A percentile compares a stretch with the other conserved stretches of the same genome.
Evolutionary conservation across 176 grass and related monocot genomes (phyloP).

Genomic region (Triticum monococcum): DNA sequence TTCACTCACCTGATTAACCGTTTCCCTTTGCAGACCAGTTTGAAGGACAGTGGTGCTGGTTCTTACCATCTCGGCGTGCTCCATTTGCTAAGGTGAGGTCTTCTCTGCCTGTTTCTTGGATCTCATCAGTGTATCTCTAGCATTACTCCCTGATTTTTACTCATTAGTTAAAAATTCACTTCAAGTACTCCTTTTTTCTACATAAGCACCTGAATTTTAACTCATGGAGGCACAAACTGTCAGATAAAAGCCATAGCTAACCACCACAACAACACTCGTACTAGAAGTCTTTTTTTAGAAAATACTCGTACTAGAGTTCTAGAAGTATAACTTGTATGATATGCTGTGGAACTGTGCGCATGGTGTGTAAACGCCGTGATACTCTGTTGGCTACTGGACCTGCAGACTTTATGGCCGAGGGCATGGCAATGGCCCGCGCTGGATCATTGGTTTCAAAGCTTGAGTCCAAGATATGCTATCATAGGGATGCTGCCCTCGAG

Average conservation of each 20-base stretch:
- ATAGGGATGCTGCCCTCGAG: constrained; percentile 2
- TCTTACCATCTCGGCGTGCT: no score
- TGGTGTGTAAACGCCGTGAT: background rate
- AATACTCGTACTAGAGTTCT: background rate
- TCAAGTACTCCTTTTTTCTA: no score
- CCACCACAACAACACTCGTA: background rate
- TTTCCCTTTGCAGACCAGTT: no score
- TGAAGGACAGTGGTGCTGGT: no score
- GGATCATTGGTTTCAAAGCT: constrained; percentile 15
- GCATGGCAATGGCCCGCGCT: background rate
- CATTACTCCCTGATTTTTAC: no score
- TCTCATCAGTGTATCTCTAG: no score
- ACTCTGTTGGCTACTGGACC: background rate
- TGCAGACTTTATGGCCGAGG: background rate
- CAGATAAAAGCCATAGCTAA: background rate
- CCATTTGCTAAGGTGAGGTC: no score
- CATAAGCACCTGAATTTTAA: background rate
- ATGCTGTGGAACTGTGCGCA: background rate
- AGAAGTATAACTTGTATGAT: background rate
- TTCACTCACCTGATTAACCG: no score
- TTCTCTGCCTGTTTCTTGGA: no score
- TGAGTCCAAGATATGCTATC: background rate
- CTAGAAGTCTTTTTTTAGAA: background rate
- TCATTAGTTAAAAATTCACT: no score
- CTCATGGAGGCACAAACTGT: background rate